A percentile compares a stretch with the other conserved stretches of the same genome.
These are phyloP conservation scores for Phycomyces nitens DNA, from an alignment of 192 early-diverging fungal species.

Conservation along the genomic window DNA sequence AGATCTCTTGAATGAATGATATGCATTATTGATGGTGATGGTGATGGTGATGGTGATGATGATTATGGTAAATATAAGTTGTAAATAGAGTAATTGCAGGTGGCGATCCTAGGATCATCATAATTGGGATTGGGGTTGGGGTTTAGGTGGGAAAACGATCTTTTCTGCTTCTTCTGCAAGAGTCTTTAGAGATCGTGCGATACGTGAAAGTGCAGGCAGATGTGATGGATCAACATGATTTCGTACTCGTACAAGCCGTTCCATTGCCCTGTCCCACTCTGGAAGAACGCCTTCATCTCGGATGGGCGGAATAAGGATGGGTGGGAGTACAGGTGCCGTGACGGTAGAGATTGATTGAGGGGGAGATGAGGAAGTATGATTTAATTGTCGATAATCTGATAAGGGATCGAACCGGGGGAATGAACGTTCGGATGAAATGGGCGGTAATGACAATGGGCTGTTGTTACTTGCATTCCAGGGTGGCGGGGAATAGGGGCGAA, in stretches of 20 bases:
- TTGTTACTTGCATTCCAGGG: too few relatives aligned
- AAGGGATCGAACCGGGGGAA: slow-evolving; percentile 16
- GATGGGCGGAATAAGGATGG: not conserved
- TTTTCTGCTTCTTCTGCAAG: slow-evolving; percentile 15
- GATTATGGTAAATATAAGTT: too few relatives aligned
- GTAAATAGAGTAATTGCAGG: too few relatives aligned
- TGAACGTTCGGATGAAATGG: not conserved
- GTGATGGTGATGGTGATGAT: too few relatives aligned
- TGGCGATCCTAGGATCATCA: too few relatives aligned
- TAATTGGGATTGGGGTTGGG: not conserved
- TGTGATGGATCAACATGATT: not conserved
- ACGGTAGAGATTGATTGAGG: not conserved
- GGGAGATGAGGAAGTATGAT: not conserved
- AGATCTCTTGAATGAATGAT: too few relatives aligned
- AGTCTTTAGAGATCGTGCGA: slow-evolving; percentile 6
- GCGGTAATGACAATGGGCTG: not conserved
- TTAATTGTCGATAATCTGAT: slow-evolving; percentile 13
- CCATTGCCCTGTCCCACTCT: slow-evolving; percentile 11
- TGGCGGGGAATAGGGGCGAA: too few relatives aligned
- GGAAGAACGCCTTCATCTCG: not conserved
- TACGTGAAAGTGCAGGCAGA: not conserved
- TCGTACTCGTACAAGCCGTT: slow-evolving; percentile 6
- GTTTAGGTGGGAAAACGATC: not conserved
- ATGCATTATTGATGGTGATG: too few relatives aligned
- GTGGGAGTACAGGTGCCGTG: not conserved